phyloP scores from a whole-genome alignment of 169 alveolate genomes.

The Plasmodium gonderi region DNA sequence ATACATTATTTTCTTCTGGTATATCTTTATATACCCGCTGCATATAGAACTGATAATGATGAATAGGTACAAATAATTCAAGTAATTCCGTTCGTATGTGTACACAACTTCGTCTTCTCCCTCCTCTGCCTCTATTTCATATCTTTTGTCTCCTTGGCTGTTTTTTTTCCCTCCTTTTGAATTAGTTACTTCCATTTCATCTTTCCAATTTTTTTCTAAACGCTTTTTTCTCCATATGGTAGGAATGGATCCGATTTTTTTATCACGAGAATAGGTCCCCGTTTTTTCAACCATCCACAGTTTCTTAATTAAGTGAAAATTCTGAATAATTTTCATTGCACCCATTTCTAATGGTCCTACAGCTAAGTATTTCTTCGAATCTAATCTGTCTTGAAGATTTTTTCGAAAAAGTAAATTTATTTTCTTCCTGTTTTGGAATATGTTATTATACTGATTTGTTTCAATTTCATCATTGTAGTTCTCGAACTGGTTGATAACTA shows the following conservation, averaged over 20 bases:
- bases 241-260: too few relatives aligned
- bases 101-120: not conserved
- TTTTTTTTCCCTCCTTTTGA: not conserved
- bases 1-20: conserved; percentile 46
- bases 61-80: conserved; percentile 5
- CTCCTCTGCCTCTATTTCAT: not conserved
- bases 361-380: too few relatives aligned
- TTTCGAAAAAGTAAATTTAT: too few relatives aligned
- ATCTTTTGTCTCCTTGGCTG: not conserved
- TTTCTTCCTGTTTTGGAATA: too few relatives aligned
- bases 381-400: too few relatives aligned
- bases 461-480: too few relatives aligned
- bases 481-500: too few relatives aligned
- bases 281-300: too few relatives aligned
- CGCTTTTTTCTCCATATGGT: not conserved
- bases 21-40: conserved; percentile 54
- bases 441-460: too few relatives aligned
- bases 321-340: too few relatives aligned
- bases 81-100: not conserved
- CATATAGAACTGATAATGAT: conserved; percentile 51
- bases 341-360: too few relatives aligned
- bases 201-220: not conserved
- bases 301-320: too few relatives aligned
- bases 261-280: not conserved
- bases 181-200: not conserved